Evolutionary conservation across 1,139 yeast species (phyloP), one percentile per base, ranked within the genome.

Genomic region (Pichia kudriavzevii): DNA sequence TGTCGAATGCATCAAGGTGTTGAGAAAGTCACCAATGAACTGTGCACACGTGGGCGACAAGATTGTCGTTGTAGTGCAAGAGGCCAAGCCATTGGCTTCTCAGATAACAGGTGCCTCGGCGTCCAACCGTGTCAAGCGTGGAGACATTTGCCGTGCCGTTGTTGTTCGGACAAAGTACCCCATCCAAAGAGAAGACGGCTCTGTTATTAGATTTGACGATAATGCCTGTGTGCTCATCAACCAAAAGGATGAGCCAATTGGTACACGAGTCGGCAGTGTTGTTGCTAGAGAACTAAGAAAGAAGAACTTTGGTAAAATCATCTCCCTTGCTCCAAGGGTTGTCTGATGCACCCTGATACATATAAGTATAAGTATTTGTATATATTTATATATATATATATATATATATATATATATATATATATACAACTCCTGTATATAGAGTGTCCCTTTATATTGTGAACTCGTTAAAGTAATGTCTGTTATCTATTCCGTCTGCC

Each of bases 181-280:
- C 22, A 75, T 79, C 42, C 73, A 72, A 56, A 75, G 99, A 56
- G 70, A 79, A 3, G 97, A 93, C 55, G 99, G 99, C 3, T 72
- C 94, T 7, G 76, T 77, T 17, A 70, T 91, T 26, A 68, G 85
- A 48, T 91, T 91, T 56, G 96, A 91, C 56, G 99, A 91, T 60
- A 91, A 91, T 59, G 98, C 98, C 1, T 88, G 97, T 64, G 97
- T 93, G 24, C 70, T 91, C 55, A 75, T 91, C 44, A 88, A 91
- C 63, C 87, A 87, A 61, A 72, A 68, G 47, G 79, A 79, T 46
- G 98, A 93, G 55, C 96, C 97, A 7, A 69, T 91, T 37, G 99
- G 98, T 10, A 82, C 96, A 24, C 80, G 98, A 70, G 85, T 91
- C 24, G 73, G 84, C 37, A 79, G 91, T 26, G 94, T 84, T 35